Evolutionary conservation across 108 stramenopile species (phyloP).

Genomic region (Parietichytrium sp.): DNA sequence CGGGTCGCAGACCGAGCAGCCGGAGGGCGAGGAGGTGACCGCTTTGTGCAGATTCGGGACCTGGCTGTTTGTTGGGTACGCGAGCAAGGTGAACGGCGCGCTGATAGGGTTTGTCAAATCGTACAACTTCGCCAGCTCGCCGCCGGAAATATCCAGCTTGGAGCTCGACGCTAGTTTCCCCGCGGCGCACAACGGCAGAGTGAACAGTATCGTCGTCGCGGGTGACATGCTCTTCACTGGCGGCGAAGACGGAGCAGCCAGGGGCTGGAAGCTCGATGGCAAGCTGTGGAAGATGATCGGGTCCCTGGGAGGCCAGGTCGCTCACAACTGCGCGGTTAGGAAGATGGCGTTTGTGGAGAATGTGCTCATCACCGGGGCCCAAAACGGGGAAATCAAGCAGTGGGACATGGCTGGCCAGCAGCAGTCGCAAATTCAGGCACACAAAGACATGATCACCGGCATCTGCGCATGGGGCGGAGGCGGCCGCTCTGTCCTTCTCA

Average conservation of each 20-base stretch:
- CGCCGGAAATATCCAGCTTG: constrained; percentile 7
- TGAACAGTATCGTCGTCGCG: not conserved
- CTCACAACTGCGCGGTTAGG: not conserved
- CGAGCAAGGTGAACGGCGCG: not conserved
- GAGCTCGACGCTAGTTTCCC: constrained; percentile 32
- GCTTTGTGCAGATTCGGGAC: not conserved
- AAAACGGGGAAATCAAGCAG: constrained; percentile 35
- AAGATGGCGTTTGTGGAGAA: not conserved
- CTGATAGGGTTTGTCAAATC: constrained; percentile 17
- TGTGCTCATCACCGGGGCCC: not conserved
- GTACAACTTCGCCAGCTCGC: not conserved
- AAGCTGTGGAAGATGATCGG: constrained; percentile 35
- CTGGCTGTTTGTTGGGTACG: constrained; percentile 30
- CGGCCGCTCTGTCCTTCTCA: constrained; percentile 15
- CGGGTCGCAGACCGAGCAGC: constrained; percentile 5
- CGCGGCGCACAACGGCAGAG: not conserved
- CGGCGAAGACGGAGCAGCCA: not conserved
- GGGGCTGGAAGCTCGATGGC: constrained; percentile 26
- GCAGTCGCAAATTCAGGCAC: constrained; percentile 4
- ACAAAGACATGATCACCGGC: constrained; percentile 14
- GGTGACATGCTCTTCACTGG: not conserved
- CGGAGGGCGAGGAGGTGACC: constrained; percentile 33
- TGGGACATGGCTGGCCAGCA: not conserved
- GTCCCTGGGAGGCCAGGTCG: constrained; percentile 2
- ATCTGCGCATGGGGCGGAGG: not conserved